Conservation (phyloP, 768 basidiomycete genomes). For the Mycena venus region DNA sequence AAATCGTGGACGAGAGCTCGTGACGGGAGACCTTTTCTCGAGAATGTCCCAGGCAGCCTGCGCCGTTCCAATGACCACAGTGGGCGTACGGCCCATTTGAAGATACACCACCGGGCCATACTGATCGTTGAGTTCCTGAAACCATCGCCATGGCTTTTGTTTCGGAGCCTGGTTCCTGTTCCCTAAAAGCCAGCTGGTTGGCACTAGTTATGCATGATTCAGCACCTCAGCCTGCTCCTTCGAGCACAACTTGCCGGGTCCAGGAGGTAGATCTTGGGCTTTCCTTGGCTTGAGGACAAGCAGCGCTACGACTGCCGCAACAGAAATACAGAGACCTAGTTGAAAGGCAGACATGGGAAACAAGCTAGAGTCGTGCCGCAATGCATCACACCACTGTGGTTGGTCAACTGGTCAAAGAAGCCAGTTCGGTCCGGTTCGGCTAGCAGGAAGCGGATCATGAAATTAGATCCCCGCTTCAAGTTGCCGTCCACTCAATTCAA, state of each 20-base stretch:
- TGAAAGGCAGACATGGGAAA: conserved; percentile 1
- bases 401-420: no score
- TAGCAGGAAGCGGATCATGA: no score
- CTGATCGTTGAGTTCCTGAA: conserved; percentile 59
- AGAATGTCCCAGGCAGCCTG: conserved; percentile 62
- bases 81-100: conserved; percentile 9
- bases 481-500: no score
- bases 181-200: conserved; percentile 47
- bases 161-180: conserved; percentile 60
- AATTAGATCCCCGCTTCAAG: no score
- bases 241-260: conserved; percentile 16
- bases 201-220: conserved; percentile 1
- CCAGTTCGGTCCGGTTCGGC: no score
- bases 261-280: conserved; percentile 26
- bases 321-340: not conserved
- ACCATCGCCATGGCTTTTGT: conserved; percentile 63
- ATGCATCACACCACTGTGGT: no score
- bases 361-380: not conserved
- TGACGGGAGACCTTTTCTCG: conserved; percentile 61
- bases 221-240: not conserved
- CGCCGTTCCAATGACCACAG: conserved; percentile 58
- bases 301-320: not conserved
- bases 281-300: conserved; percentile 20
- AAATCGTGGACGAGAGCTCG: conserved; percentile 62
- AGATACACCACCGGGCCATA: conserved; percentile 48